Evolutionary conservation across 345 rosid species (phyloP), one percentile per base, ranked within the genome.

Genomic region (Anacardium occidentale): DNA sequence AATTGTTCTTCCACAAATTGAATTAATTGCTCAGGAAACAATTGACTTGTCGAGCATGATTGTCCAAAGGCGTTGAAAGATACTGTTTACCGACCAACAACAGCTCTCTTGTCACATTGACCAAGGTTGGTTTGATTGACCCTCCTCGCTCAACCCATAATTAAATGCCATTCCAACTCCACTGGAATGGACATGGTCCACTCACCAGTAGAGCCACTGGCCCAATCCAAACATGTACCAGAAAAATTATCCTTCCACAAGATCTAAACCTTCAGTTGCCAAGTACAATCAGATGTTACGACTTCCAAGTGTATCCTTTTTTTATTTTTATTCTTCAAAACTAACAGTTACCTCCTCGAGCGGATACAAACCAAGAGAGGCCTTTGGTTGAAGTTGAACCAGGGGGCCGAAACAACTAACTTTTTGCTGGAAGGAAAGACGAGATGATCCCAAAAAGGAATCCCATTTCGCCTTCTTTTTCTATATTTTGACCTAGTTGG

Each of bases 321-420:
- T 22, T 22, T 24, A 1, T 26, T 48, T 26, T 48, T n/a, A n/a
- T 47, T 52, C 18, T 18, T 24, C 15, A 2, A 50, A 66, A 26
- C 18, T 15, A 66, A 11, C 70, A 26, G 44, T 29, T 8, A 26
- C 40, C 44, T 45, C 24, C 0, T 45, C 9, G 8, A 26, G 14
- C 40, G 17, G 15, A 26, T 12, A 29, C 42, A 37, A 55, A 50
- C 15, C 22, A 21, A 25, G 20, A 47, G 69, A 62, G 71, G 71
- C 84, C 75, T 69, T 61, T 74, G 81, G 80, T 61, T 72, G 75
- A 71, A 63, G 52, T 64, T 9, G 11, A 42, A 71, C 71, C 77
- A 57, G 68, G 68, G 78, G 73, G 79, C 67, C 7, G 7, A 37
- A 37, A 7, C 42, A 48, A 50, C 55, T 15, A 53, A n/a, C 11